Evolutionary conservation across 495 filamentous ascomycete genomes (phyloP), one percentile per base, ranked within the genome.

Genomic region (Aspergillus taichungensis): DNA sequence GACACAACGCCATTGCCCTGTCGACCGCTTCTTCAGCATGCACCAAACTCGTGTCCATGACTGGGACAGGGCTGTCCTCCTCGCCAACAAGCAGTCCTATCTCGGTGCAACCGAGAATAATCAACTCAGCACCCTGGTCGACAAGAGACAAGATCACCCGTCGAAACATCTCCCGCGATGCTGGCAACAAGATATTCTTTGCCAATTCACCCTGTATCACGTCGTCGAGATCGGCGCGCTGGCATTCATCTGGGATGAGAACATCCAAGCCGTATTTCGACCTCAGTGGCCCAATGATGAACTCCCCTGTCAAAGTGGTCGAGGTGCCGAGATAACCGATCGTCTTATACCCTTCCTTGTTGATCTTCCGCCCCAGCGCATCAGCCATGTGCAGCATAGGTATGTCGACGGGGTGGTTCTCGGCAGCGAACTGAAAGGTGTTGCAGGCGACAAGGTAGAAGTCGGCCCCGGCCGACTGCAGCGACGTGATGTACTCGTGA

Each of bases 71-170:
- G 24, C 39, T 35, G 27, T 56, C 52, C 40, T 38, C 53, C 29
- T 34, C 30, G 12, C 37, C 34, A 9, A 56, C 31, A 12, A 56
- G 36, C 28, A 54, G 14, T 34, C 46, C 46, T 29, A 54, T 51
- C 37, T 57, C 54, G 3, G 54, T 57, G 40, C 53, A 56, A 8
- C 53, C 53, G 34, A 56, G 34, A 33, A 56, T 51, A 13, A 56
- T 31, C 10, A 29, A 33, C 40, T 54, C 51, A 3, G 46, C 46
- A 10, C 53, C 53, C 2, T 18, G 12, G 10, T 5, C 33, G 30
- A 46, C 42, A 14, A 56, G 27, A 8, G 9, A 12, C 4, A 29
- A 37, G n/a, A 56, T 50, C 2, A 50, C 37, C 5, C n/a, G 14
- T 27, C 35, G 33, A 6, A 49, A 54, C 10, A 35, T 24, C 13